Evolutionary conservation across 164 flowering plant genomes (phyloP), one percentile per base, ranked within the genome.

Genomic region (Protea cynaroides): DNA sequence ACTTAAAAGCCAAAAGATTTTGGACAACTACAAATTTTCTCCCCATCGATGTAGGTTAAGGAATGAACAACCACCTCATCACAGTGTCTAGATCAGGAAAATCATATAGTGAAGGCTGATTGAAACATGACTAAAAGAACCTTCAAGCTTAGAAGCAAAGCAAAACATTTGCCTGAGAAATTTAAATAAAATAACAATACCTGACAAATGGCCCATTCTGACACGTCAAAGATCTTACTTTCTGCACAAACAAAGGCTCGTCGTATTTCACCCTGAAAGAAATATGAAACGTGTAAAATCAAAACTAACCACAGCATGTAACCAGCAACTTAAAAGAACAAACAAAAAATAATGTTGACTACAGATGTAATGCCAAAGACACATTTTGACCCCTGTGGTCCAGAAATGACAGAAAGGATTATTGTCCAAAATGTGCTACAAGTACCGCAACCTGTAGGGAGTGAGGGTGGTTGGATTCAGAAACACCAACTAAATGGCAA

Each of bases 201-300:
- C 96, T 95, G 99, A 80, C 99, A 95, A 59, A 81, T 87, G 58
- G 99, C 99, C 99, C 99, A 95, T 75, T 95, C 99, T 25, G 99
- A 95, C 53, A 92, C 99, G 81, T 95, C 99, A 90, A 95, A 95
- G 54, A 95, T 88, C 80, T 87, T 95, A 86, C 94, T 86, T 72
- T 92, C 99, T 51, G 97, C 97, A 82, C 99, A 95, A 61, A 92
- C 99, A 85, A 90, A 92, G 50, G 99, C 99, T 36, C 97, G 89
- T 18, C 97, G 99, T 74, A 95, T 95, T 75, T 92, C 97, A 74
- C 83, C 83, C 99, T 95, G 72, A 36, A 74, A 51, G 58, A 38
- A 78, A 38, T 25, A 56, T 15, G 46, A 23, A 54, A 24, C 19
- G 43, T 34, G 23, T 53, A 40, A 29, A 49, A 65, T 53, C 22